Base-by-base conservation (phyloP, 306 rosid genomes). In the Cicer cuneatum region DNA sequence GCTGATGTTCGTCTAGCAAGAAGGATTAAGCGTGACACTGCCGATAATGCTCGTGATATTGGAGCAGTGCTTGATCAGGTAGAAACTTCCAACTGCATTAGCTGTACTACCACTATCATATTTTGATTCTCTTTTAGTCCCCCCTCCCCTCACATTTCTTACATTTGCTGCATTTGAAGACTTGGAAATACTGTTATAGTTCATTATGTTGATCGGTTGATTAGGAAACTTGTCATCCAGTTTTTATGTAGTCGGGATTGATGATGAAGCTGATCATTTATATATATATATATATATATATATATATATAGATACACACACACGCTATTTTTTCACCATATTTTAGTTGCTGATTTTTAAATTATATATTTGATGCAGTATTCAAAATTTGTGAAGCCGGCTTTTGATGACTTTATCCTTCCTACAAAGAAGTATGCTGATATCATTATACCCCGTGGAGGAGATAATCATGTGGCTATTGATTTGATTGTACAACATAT, bases 1-100 rank as follows among this genome's bases (percentile, higher is more conserved):
- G 98, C 98, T 90, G 99, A 95, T 89, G 89, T 90, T 85, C 98
- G 99, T 76, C 83, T 95, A 75, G 98, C 98, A 15, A 95, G 99
- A 88, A 90, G 99, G 87, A 92, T 95, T 71, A 90, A 88, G 82
- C 96, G 97, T 66, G 99, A 95, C 78, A 95, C 96, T 5, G 89
- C 81, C 73, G 96, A 86, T 75, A 95, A 90, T 86, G 81, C 81
- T 74, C 89, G 99, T 76, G 93, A 90, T 80, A 87, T 95, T 80
- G 96, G 93, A 71, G 48, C 92, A 54, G 98, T 95, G 76, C 98
- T 95, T 68, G 99, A 95, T 85, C 98, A 95, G 99, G 99, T 95
- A 49, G 59, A 59, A 39, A 76, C 56, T 53, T 65, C 81, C 60
- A 71, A 66, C 71, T 73, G 65, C 21, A 39, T 67, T 69, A 21